Evolutionary conservation across 2,329 filamentous ascomycete genomes (phyloP), one percentile per base, ranked within the genome.

Genomic region (Pseudovirgaria hyperparasitica): DNA sequence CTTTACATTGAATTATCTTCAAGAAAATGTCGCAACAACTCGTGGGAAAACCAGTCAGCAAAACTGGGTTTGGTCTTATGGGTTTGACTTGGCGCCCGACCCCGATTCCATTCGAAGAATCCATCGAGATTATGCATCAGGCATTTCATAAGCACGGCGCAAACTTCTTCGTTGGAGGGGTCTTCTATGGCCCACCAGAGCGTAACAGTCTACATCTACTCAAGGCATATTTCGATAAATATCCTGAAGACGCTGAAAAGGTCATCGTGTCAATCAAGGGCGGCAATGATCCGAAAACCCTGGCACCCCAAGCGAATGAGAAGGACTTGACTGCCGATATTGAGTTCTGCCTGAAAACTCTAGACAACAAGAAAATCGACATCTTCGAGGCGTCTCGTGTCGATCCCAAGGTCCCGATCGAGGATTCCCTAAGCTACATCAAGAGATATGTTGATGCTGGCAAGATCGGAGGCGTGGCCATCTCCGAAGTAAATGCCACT

Each of bases 191-290:
- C 9, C 44, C 52, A 1, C 50, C 57, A 2, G 50, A 61, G 18
- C 46, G 46, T 34, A 67, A 65, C 40, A 58, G 53, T 8, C 49
- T 67, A 1, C 56, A 63, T 17, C 45, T 68, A 5, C 50, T 69
- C 14, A 55, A 57, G 13, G 57, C 55, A 26, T 68, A 68, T 41
- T 69, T 68, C 37, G 53, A 52, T 15, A 56, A 61, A 37, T 62
- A 67, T 34, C 64, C 65, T 5, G 54, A 55, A 19, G 62, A 68
- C 36, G 61, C 59, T 1, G 43, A 54, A 16, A 63, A 64, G 35
- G 55, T 67, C n/a, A 55, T 63, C 7, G 36, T 69, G 11, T 58
- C 50, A n/a, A 60, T 68, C 48, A 67, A 67, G 38, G 61, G 63
- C 7, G 62, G 59, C 4, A 19, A 50, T 13, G 40, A 50, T 30